Percentiles rank a stretch among this genome's conserved stretches.
Evolutionary conservation across 2,329 filamentous ascomycete species (phyloP).

Genomic region (Nothopassalora personata): DNA sequence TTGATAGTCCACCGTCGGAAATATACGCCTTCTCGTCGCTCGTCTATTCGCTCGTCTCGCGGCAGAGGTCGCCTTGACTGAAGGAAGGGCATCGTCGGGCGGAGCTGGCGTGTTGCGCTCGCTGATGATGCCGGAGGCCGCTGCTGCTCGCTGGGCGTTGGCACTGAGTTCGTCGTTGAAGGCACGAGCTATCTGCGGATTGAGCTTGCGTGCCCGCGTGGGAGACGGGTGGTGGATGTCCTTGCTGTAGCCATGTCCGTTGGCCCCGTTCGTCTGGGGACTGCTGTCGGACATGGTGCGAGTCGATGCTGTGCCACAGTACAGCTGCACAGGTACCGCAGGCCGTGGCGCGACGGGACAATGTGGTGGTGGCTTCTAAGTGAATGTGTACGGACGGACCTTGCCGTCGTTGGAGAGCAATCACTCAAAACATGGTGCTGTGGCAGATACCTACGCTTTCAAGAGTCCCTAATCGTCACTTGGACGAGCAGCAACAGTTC

Average conservation of each 20-base stretch:
- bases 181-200: conserved; percentile 18
- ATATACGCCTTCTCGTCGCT: conserved; percentile 64
- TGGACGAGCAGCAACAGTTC: not conserved
- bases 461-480: not conserved
- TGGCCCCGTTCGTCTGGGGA: conserved; percentile 10
- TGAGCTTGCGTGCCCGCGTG: conserved; percentile 24
- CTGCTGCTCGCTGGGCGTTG: conserved; percentile 8
- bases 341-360: not conserved
- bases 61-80: conserved; percentile 75
- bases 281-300: conserved; percentile 9
- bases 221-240: conserved; percentile 22
- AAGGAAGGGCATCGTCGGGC: conserved; percentile 86
- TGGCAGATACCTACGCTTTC: not conserved
- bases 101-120: conserved; percentile 66
- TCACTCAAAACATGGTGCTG: not conserved
- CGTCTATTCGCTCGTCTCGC: conserved; percentile 73
- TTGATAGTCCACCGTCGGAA: conserved; percentile 88
- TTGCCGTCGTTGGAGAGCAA: not conserved
- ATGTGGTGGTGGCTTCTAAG: not conserved
- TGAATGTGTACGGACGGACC: not conserved
- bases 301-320: not conserved
- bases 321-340: too few species aligned
- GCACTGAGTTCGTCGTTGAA: conserved; percentile 13
- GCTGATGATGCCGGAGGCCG: conserved; percentile 16
- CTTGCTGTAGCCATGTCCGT: conserved; percentile 11